phyloP scores from a whole-genome alignment of 2,329 filamentous ascomycete species.

The Stagonosporopsis vannaccii region DNA sequence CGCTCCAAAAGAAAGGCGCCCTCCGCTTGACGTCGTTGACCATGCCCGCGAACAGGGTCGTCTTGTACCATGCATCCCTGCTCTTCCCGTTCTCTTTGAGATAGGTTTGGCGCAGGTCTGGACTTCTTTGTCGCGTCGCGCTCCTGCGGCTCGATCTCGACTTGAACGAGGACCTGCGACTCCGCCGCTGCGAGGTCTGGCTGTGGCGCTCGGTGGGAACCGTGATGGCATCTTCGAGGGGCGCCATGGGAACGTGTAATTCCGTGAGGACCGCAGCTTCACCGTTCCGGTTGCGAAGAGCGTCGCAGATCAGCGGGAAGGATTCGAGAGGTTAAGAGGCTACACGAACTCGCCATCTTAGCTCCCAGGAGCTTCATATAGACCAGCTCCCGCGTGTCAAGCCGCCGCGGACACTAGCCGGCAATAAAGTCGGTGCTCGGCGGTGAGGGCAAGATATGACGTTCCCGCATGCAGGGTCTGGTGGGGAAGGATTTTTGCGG shows the following conservation, averaged over 20 bases:
- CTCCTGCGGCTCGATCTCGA: slow-evolving; percentile 26
- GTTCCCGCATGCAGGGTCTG: slow-evolving; percentile 7
- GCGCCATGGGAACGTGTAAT: no score
- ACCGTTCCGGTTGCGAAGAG: not conserved
- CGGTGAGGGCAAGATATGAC: slow-evolving; percentile 6
- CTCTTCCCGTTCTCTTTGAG: slow-evolving; percentile 21
- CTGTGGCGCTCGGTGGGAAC: slow-evolving; percentile 26
- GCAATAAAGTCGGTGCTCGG: slow-evolving; percentile 1
- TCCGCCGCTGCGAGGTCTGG: not conserved
- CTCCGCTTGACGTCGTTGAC: slow-evolving; percentile 76
- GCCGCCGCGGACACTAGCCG: slow-evolving; percentile 14
- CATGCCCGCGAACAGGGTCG: slow-evolving; percentile 80
- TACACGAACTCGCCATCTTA: slow-evolving; percentile 4
- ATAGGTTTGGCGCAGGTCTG: slow-evolving; percentile 13
- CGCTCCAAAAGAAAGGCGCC: slow-evolving; percentile 78
- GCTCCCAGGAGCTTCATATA: slow-evolving; percentile 6
- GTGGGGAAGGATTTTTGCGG: slow-evolving; percentile 10
- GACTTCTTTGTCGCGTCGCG: slow-evolving; percentile 1
- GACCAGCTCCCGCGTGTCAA: not conserved
- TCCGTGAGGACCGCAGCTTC: not conserved
- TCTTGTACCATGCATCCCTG: slow-evolving; percentile 71
- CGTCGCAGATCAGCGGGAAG: not conserved
- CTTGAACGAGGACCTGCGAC: slow-evolving; percentile 18
- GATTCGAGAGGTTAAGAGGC: not conserved
- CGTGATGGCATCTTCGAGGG: slow-evolving; percentile 30